These are phyloP conservation scores for Metarhizium anisopliae DNA, from an alignment of 2,329 filamentous ascomycete species.

Conservation along the genomic window DNA sequence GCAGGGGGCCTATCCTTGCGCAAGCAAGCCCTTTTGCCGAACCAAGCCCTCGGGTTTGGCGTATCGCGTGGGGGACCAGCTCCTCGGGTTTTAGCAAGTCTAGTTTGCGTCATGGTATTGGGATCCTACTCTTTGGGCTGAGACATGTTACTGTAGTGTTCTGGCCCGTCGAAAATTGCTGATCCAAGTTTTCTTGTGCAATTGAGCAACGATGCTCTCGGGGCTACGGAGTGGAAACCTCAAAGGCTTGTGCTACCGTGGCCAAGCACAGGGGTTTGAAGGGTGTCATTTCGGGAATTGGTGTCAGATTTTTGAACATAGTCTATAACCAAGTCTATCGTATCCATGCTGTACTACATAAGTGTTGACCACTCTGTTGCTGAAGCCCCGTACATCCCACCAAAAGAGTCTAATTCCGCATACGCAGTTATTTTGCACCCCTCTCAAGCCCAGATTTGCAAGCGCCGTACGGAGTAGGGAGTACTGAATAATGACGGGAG, in stretches of 20 bases:
- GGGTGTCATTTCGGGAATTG: too few species aligned
- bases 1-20: conserved; percentile 15
- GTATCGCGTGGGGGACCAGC: conserved; percentile 16
- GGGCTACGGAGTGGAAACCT: background rate
- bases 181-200: background rate
- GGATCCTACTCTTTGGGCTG: background rate
- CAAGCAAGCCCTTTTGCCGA: conserved; percentile 21
- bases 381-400: background rate
- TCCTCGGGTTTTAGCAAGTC: conserved; percentile 14
- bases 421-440: background rate
- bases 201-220: background rate
- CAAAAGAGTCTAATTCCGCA: background rate
- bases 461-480: background rate
- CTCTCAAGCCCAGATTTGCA: background rate
- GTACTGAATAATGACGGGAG: background rate
- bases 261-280: background rate
- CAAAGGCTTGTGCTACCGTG: background rate
- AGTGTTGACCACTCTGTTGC: background rate
- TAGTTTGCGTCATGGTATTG: background rate
- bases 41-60: conserved; percentile 23
- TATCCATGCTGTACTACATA: background rate
- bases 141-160: background rate
- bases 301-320: background rate
- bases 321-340: background rate
- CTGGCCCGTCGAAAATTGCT: background rate